A percentile compares a stretch with the other conserved stretches of the same genome.
Conservation (phyloP, 441 rosid species). For the Adansonia gregorii region DNA sequence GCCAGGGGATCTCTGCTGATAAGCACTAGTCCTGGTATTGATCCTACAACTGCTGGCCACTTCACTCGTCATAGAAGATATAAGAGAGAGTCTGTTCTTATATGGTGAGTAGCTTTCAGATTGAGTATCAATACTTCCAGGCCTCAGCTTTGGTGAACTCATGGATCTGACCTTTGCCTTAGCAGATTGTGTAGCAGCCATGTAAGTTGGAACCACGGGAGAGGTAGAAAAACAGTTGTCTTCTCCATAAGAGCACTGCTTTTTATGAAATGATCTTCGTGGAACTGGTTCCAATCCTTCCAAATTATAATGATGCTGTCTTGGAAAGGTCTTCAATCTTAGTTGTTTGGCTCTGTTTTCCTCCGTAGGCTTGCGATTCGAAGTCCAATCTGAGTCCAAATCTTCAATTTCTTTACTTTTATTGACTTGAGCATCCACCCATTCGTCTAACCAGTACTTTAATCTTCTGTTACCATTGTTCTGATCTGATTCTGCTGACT, state of each 20-base stretch:
- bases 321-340: conserved; percentile 39
- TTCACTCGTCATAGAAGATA: conserved; percentile 48
- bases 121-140: conserved; percentile 64
- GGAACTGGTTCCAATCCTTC: conserved; percentile 39
- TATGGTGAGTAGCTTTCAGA: conserved; percentile 82
- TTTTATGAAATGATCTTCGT: conserved; percentile 57
- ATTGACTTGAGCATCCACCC: conserved; percentile 80
- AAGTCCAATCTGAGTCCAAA: conserved; percentile 55
- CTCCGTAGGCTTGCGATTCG: conserved; percentile 43
- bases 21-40: conserved; percentile 43
- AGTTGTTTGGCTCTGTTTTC: conserved; percentile 50
- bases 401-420: conserved; percentile 84
- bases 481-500: conserved; percentile 78
- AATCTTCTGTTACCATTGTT: conserved; percentile 65
- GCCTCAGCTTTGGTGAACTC: conserved; percentile 76
- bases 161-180: conserved; percentile 76
- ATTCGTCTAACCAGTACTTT: conserved; percentile 85
- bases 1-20: conserved; percentile 85
- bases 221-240: conserved; percentile 50
- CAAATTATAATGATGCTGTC: conserved; percentile 31
- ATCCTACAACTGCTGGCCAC: conserved; percentile 44
- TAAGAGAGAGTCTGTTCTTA: conserved; percentile 58
- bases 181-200: conserved; percentile 91
- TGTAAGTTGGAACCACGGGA: conserved; percentile 67
- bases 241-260: conserved; percentile 59